Evolutionary conservation across 805 yeast genomes (phyloP).

Genomic region (Candida yuanshanica): DNA sequence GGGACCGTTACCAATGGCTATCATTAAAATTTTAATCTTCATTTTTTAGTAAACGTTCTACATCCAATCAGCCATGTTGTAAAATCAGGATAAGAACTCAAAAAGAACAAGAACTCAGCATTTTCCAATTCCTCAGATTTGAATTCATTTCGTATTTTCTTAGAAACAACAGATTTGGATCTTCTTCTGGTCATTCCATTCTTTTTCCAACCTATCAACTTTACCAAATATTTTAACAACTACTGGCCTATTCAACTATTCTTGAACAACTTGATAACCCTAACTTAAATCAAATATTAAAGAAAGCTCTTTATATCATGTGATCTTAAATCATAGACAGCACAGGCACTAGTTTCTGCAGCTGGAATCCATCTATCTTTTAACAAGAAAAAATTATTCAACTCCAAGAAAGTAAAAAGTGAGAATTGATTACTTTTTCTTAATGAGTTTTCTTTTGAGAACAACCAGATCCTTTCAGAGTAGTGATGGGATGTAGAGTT

Average conservation of each 20-base stretch:
- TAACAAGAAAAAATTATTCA: conserved; percentile 97
- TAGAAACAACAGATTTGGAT: conserved; percentile 73
- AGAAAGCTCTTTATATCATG: conserved; percentile 95
- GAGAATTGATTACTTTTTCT: conserved; percentile 97
- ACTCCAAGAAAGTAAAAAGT: conserved; percentile 89
- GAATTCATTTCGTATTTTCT: conserved; percentile 77
- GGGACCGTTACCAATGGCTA: conserved; percentile 70
- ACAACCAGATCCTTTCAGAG: conserved; percentile 86
- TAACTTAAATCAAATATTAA: conserved; percentile 97
- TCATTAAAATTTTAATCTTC: conserved; percentile 65
- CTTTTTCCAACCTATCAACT: conserved; percentile 93
- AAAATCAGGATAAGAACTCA: conserved; percentile 81
- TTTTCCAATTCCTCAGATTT: conserved; percentile 70
- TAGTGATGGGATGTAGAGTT: conserved; percentile 96
- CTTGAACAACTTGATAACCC: conserved; percentile 89
- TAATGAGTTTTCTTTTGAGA: conserved; percentile 93
- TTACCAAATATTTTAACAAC: conserved; percentile 97
- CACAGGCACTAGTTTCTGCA: conserved; percentile 82
- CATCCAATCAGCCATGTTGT: conserved; percentile 90
- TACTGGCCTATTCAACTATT: conserved; percentile 94
- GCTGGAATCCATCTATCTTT: conserved; percentile 93
- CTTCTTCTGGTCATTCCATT: conserved; percentile 83
- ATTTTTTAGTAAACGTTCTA: conserved; percentile 72
- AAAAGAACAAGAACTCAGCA: conserved; percentile 73
- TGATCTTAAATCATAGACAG: conserved; percentile 60